Evolutionary conservation across 2,329 filamentous ascomycete species (phyloP).

Genomic region (Sporothrix humicola): DNA sequence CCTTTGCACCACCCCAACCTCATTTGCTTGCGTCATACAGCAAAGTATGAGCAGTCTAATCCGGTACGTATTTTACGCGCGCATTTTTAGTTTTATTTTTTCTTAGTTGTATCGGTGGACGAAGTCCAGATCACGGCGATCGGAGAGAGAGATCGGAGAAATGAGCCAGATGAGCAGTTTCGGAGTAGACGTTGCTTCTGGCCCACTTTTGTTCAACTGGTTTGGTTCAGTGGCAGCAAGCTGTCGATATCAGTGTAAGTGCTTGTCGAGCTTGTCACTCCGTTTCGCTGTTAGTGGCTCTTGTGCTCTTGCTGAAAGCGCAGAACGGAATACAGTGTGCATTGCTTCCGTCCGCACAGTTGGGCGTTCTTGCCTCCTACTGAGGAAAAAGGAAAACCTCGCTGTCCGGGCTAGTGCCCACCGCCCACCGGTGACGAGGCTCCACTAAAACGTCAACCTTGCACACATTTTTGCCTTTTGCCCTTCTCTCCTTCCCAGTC

Average conservation of each 20-base stretch:
- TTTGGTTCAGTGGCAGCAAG: too few relatives aligned
- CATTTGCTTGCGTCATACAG: not conserved
- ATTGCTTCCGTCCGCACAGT: conserved; percentile 17
- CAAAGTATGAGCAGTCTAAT: too few relatives aligned
- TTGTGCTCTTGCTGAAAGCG: too few relatives aligned
- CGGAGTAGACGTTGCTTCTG: conserved; percentile 19
- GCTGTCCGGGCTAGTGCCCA: not conserved
- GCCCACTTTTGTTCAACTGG: conserved; percentile 8
- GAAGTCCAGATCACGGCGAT: not conserved
- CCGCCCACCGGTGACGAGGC: conserved; percentile 3
- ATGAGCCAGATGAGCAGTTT: not conserved
- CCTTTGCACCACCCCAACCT: not conserved
- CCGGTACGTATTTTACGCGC: not conserved
- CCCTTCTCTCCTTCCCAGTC: not conserved
- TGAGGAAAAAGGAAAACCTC: not conserved
- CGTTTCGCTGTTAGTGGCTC: too few relatives aligned
- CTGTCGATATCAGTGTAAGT: too few relatives aligned
- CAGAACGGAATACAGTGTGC: conserved; percentile 3
- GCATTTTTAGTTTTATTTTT: not conserved
- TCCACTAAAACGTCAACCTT: conserved; percentile 11
- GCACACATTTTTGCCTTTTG: too few relatives aligned
- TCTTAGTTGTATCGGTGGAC: not conserved
- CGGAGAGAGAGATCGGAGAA: not conserved
- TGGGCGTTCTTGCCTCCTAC: not conserved
- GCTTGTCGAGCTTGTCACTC: too few relatives aligned